A percentile compares a stretch with the other conserved stretches of the same genome.
phyloP scores from a whole-genome alignment of 2,329 filamentous ascomycete genomes.

The Aspergillus brasiliensis region DNA sequence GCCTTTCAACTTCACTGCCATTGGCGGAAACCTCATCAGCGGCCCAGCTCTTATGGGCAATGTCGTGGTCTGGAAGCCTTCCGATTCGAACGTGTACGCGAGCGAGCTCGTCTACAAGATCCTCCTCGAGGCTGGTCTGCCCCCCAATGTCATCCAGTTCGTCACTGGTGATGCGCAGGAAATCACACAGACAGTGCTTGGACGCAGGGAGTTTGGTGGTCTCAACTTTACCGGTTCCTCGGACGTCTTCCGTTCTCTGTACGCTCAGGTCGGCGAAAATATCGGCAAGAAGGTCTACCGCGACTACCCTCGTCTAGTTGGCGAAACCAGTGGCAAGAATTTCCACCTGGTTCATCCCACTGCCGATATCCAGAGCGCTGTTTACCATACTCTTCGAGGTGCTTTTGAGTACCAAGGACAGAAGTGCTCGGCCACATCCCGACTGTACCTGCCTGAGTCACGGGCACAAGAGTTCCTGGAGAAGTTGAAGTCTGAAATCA shows the following conservation, averaged over 20 bases:
- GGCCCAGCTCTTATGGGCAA: constrained; percentile 89
- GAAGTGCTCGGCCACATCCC: constrained; percentile 82
- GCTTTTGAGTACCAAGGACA: constrained; percentile 89
- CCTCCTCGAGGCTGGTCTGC: constrained; percentile 86
- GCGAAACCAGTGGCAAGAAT: constrained; percentile 90
- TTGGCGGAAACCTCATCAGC: constrained; percentile 80
- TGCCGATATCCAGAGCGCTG: constrained; percentile 75
- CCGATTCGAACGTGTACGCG: constrained; percentile 78
- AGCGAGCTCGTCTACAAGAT: constrained; percentile 90
- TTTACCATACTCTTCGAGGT: constrained; percentile 75
- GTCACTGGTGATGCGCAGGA: constrained; percentile 83
- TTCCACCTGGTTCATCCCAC: constrained; percentile 78
- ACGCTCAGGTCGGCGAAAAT: constrained; percentile 76
- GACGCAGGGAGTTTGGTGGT: constrained; percentile 76
- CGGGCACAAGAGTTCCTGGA: constrained; percentile 71
- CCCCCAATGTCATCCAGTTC: constrained; percentile 87
- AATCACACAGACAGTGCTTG: constrained; percentile 74
- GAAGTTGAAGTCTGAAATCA: constrained; percentile 64
- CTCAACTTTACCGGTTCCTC: constrained; percentile 93
- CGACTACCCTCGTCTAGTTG: constrained; percentile 81
- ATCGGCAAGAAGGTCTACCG: constrained; percentile 77
- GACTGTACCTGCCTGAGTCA: constrained; percentile 74
- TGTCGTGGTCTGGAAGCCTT: constrained; percentile 95
- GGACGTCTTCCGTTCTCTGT: constrained; percentile 83
- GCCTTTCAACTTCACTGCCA: constrained; percentile 96